Conservation (phyloP, 1,139 yeast genomes). For the Geotrichum carabidarum region DNA sequence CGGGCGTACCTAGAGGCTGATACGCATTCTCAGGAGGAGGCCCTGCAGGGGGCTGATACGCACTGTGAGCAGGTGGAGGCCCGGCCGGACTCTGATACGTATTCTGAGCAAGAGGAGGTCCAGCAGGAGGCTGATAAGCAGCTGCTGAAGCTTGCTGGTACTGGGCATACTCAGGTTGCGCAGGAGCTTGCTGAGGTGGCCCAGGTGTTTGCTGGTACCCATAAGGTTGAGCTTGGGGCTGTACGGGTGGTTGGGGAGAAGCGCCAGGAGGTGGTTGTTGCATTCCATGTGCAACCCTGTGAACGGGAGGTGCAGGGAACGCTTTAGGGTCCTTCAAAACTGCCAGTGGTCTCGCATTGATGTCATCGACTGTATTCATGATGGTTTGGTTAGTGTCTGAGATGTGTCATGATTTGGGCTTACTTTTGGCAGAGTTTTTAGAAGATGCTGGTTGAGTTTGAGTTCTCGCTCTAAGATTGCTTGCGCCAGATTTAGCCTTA, state of each 20-base stretch:
- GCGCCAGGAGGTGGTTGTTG: constrained; percentile 22
- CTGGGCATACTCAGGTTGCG: constrained; percentile 3
- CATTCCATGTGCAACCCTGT: constrained; percentile 35
- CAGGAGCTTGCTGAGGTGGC: constrained; percentile 1
- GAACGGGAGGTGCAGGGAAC: constrained; percentile 55
- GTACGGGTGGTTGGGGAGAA: constrained; percentile 5
- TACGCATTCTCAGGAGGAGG: background rate
- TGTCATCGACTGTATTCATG: constrained; percentile 11
- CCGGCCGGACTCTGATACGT: background rate
- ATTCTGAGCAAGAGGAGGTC: background rate
- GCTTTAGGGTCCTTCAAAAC: constrained; percentile 40
- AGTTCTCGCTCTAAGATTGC: constrained; percentile 7
- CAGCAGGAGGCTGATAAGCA: constrained; percentile 4
- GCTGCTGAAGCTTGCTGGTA: constrained; percentile 11
- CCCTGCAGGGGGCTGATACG: background rate
- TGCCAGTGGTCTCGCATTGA: constrained; percentile 35
- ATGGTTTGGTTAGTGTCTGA: background rate
- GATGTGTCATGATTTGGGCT: background rate
- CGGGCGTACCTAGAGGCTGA: background rate
- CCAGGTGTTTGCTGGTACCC: constrained; percentile 3
- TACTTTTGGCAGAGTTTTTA: constrained; percentile 14
- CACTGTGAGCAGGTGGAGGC: background rate
- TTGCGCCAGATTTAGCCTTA: constrained; percentile 14
- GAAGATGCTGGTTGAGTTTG: constrained; percentile 17
- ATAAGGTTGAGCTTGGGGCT: constrained; percentile 10